Conservation (phyloP, 2,329 filamentous ascomycete genomes). For the Apiospora aurea region DNA sequence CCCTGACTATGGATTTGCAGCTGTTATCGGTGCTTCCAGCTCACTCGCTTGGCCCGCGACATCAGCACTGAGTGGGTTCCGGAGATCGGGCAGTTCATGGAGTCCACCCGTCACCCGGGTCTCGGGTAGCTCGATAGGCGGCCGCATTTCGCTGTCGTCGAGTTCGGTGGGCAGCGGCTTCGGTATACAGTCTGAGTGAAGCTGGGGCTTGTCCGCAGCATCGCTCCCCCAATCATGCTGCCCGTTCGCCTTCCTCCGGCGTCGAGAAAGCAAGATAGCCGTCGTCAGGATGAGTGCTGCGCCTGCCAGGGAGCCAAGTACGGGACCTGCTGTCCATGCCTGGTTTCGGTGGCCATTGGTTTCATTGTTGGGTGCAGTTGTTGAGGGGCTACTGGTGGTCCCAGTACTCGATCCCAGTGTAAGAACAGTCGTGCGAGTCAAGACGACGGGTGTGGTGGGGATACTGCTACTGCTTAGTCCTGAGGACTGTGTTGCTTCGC, state of each 20-base stretch:
- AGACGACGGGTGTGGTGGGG: too few species aligned
- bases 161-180: background rate
- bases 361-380: too few species aligned
- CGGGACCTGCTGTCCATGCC: background rate
- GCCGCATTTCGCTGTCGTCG: background rate
- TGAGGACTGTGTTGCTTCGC: too few species aligned
- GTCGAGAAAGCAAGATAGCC: background rate
- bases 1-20: background rate
- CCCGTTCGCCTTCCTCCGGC: too few species aligned
- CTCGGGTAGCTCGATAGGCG: background rate
- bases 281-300: background rate
- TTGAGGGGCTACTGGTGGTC: too few species aligned
- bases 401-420: too few species aligned
- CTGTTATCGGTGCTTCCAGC: background rate
- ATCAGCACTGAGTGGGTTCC: too few species aligned
- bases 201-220: background rate
- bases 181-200: background rate
- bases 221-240: background rate
- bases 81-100: background rate
- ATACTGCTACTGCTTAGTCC: too few species aligned
- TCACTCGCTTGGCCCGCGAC: background rate
- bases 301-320: background rate
- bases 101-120: too few species aligned
- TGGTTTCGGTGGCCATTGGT: background rate
- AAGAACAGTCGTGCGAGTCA: too few species aligned